Base-by-base conservation (phyloP, 2,329 filamentous ascomycete genomes). In the Paracorniculantispora psalliotae region DNA sequence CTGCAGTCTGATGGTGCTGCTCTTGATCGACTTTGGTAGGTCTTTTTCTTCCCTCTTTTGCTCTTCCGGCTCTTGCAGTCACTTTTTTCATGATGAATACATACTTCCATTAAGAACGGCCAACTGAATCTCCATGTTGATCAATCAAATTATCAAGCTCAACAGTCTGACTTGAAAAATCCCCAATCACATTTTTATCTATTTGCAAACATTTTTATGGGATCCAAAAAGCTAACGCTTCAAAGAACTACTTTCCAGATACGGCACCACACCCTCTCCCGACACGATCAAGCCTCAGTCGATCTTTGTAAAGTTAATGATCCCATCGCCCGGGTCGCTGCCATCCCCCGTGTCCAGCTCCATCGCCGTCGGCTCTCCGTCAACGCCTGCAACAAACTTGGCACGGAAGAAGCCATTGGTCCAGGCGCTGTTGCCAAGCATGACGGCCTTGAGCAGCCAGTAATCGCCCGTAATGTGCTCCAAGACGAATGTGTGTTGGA, bases 111-210 rank as follows among this genome's bases (percentile, higher is more conserved):
- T 83, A 84, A 84, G 82, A 85, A 85, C 82, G 81, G 82, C 82
- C 82, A 84, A 82, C 83, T 80, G 80, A 86, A 84, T 74, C 67
- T 63, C 69, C 65, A 79, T 85, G 82, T 83, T 79, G 82, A 61
- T 84, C 68, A 67, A 65, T 75, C 73, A 76, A 78, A 74, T 73
- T 75, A 81, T 83, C 82, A 85, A 84, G 81, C 81, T 85, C 80
- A 84, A 83, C 80, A 84, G 80, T 85, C 81, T 85, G 82, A 85
- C 64, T 52, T 37, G 30, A 65, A 60, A 19, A 41, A 19, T 23
- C n/a, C n/a, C n/a, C n/a, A n/a, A n/a, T 23, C 43, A 43, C 15
- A 26, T 13, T 49, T 23, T 60, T 60, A 59, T 53, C 37, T 52
- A 43, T 55, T 43, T 47, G 49, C 10, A 39, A n/a, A 23, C 19